Percentiles rank a stretch among this genome's conserved stretches.
These are phyloP conservation scores for Glarea lozoyensis DNA, from an alignment of 495 filamentous ascomycete genomes.

Conservation along the genomic window DNA sequence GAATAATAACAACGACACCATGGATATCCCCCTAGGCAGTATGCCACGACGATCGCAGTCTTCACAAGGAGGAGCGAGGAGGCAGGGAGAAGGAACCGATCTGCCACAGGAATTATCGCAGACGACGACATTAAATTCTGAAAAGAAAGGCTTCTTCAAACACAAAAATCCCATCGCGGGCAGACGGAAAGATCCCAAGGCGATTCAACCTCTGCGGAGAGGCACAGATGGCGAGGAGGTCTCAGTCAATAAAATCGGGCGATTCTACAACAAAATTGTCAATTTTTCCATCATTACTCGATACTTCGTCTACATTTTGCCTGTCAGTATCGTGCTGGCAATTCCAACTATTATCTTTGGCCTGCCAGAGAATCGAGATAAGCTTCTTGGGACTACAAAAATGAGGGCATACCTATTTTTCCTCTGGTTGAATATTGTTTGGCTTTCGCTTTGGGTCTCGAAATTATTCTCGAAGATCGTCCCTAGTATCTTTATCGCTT, in stretches of 20 bases:
- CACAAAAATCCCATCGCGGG: conserved; percentile 40
- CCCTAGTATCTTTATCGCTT: conserved; percentile 76
- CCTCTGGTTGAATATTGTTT: conserved; percentile 85
- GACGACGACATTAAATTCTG: conserved; percentile 21
- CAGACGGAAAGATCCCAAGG: conserved; percentile 41
- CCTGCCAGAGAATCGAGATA: conserved; percentile 28
- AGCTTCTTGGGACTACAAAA: conserved; percentile 42
- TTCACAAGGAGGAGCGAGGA: conserved; percentile 42
- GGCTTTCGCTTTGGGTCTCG: conserved; percentile 78
- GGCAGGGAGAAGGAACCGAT: conserved; percentile 28
- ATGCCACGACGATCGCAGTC: conserved; percentile 41
- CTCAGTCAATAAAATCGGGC: conserved; percentile 74
- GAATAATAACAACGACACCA: conserved; percentile 6
- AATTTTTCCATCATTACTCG: conserved; percentile 79
- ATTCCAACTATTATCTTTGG: conserved; percentile 66
- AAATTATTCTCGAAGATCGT: conserved; percentile 74
- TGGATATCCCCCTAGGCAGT: conserved; percentile 42
- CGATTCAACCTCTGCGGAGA: conserved; percentile 20
- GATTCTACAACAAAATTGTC: conserved; percentile 73
- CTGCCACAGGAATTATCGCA: conserved; percentile 21
- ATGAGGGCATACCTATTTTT: conserved; percentile 74
- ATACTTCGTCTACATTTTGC: conserved; percentile 83
- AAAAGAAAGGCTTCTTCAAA: conserved; percentile 47
- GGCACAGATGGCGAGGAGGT: conserved; percentile 45
- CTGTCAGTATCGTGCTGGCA: conserved; percentile 65